A percentile compares a stretch with the other conserved stretches of the same genome.
These are phyloP conservation scores for Gonapodya sp. DNA, from an alignment of 192 early-diverging fungal genomes.

Conservation along the genomic window DNA sequence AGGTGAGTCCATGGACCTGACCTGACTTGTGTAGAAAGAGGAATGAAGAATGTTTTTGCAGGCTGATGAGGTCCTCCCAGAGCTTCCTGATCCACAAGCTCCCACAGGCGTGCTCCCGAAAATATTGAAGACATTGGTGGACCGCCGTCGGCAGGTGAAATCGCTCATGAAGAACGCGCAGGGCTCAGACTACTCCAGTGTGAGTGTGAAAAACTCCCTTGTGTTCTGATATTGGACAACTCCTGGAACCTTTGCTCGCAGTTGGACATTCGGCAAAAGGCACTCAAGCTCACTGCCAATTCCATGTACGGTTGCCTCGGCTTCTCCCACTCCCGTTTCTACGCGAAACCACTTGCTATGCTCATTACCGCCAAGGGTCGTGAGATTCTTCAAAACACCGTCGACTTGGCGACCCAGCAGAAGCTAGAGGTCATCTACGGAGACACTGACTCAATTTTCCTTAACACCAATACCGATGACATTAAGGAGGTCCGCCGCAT, in stretches of 20 bases:
- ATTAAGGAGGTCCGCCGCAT: constrained; percentile 66
- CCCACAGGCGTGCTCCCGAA: constrained; percentile 74
- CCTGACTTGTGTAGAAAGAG: constrained; percentile 11
- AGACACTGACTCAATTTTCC: constrained; percentile 99
- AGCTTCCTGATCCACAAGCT: constrained; percentile 57
- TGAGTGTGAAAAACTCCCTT: background rate
- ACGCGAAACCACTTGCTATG: constrained; percentile 95
- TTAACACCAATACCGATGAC: constrained; percentile 70
- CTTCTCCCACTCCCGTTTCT: constrained; percentile 84
- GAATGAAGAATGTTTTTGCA: constrained; percentile 14
- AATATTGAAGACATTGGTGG: constrained; percentile 78
- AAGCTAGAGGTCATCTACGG: constrained; percentile 96
- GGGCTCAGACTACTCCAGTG: constrained; percentile 7
- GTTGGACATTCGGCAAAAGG: constrained; percentile 87
- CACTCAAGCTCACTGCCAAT: constrained; percentile 95
- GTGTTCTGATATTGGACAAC: background rate
- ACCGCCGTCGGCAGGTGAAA: constrained; percentile 83
- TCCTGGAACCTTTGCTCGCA: constrained; percentile 15
- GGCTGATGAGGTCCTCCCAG: constrained; percentile 62
- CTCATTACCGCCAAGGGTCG: constrained; percentile 89
- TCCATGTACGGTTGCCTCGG: constrained; percentile 99
- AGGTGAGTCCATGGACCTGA: constrained; percentile 3
- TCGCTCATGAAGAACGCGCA: constrained; percentile 70
- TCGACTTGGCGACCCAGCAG: constrained; percentile 66
- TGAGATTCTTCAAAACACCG: constrained; percentile 91